Conservation (phyloP, 306 rosid genomes). For the Ochetophila trinervis region DNA sequence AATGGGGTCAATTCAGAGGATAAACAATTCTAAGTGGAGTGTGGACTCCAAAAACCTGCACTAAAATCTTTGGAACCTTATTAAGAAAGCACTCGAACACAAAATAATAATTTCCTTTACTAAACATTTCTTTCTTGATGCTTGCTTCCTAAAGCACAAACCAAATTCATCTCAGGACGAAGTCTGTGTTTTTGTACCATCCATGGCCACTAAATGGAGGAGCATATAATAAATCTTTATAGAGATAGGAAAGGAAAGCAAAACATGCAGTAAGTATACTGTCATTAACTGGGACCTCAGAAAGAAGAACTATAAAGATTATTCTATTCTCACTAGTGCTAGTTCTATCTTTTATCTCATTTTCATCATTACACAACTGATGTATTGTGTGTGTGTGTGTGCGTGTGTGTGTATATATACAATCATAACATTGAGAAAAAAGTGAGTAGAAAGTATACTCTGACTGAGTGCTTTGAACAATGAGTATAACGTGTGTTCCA, state of each 20-base stretch:
- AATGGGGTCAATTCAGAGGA: background rate
- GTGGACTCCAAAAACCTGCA: conserved; percentile 2
- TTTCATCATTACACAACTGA: background rate
- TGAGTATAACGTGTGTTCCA: too few relatives aligned
- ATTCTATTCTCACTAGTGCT: conserved; percentile 1
- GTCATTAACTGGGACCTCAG: background rate
- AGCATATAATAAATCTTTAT: background rate
- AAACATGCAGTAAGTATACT: background rate
- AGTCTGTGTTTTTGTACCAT: background rate
- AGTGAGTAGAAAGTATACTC: background rate
- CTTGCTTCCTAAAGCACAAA: conserved; percentile 19
- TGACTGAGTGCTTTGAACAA: too few relatives aligned
- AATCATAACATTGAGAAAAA: conserved; percentile 2
- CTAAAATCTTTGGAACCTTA: background rate
- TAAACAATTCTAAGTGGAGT: conserved; percentile 5
- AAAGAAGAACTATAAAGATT: background rate
- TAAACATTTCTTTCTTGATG: conserved; percentile 1
- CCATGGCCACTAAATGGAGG: conserved; percentile 1
- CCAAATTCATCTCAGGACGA: conserved; percentile 8
- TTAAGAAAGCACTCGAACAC: conserved; percentile 1
- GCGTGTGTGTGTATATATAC: too few relatives aligned
- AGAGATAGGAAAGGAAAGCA: background rate
- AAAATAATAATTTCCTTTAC: background rate
- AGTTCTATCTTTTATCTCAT: background rate
- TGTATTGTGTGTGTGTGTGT: too few relatives aligned